These are phyloP conservation scores for Colletotrichum phormii DNA, from an alignment of 2,329 filamentous ascomycete genomes.

Conservation along the genomic window DNA sequence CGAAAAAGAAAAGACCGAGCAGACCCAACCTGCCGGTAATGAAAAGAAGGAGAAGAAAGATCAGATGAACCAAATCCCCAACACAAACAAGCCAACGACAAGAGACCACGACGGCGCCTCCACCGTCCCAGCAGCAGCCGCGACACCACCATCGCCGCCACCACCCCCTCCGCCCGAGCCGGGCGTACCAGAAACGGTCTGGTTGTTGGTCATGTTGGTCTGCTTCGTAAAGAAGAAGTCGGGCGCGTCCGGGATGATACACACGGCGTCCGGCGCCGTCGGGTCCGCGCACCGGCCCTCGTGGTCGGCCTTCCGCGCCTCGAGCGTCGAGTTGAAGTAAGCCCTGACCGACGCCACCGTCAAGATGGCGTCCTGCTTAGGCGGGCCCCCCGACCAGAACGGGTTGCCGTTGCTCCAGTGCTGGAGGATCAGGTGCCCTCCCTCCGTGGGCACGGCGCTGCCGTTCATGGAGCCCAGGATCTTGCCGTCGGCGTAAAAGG, in stretches of 20 bases:
- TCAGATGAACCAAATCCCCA: constrained; percentile 23
- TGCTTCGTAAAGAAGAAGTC: constrained; percentile 63
- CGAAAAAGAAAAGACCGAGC: neutral
- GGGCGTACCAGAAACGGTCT: constrained; percentile 50
- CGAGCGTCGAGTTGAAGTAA: constrained; percentile 79
- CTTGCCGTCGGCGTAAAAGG: constrained; percentile 76
- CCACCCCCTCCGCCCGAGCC: neutral
- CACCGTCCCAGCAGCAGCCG: neutral
- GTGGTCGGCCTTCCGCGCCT: constrained; percentile 52
- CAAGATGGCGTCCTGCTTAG: constrained; percentile 69
- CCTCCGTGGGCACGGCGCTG: constrained; percentile 66
- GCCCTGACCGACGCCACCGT: constrained; percentile 78
- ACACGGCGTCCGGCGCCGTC: constrained; percentile 53
- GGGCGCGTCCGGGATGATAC: constrained; percentile 61
- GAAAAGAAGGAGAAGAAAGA: neutral
- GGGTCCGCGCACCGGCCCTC: constrained; percentile 52
- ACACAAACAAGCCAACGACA: neutral
- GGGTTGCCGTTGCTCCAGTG: constrained; percentile 84
- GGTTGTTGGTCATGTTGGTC: constrained; percentile 59
- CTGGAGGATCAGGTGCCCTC: constrained; percentile 77
- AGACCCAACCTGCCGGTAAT: neutral
- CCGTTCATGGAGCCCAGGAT: constrained; percentile 68
- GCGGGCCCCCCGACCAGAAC: constrained; percentile 79
- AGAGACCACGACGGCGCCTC: constrained; percentile 14
- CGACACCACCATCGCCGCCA: neutral